Conservation (phyloP, 176 grass and related monocot genomes). For the Eragrostis nindensis region DNA sequence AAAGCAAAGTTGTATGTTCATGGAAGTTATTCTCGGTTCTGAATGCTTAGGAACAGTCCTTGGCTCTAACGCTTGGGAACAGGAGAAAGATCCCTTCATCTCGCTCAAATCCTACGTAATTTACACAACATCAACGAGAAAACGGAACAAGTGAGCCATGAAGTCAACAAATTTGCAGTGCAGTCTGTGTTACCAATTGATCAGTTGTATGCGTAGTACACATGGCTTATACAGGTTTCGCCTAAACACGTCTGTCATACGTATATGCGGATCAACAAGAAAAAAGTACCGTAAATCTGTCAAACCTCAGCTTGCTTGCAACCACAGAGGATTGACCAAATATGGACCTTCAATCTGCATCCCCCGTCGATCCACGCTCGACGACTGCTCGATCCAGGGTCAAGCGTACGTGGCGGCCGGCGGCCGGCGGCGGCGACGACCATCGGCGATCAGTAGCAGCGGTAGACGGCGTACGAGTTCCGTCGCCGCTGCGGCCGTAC, state of each 20-base stretch:
- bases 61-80: not conserved
- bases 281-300: not conserved
- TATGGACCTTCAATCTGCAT: conserved; percentile 20
- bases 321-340: conserved; percentile 21
- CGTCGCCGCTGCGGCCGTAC: conserved; percentile 54
- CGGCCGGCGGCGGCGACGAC: not conserved
- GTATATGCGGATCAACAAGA: not conserved
- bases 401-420: not conserved
- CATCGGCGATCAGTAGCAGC: conserved; percentile 35
- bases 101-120: not conserved
- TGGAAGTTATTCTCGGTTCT: not conserved
- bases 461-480: conserved; percentile 53
- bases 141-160: not conserved
- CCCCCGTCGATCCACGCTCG: not conserved
- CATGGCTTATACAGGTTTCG: not conserved
- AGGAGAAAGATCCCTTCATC: not conserved
- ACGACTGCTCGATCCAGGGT: not conserved
- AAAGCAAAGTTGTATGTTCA: not conserved
- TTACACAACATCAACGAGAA: not conserved
- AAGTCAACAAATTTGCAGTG: not conserved
- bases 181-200: conserved; percentile 1
- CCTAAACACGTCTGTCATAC: not conserved
- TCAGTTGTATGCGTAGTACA: conserved; percentile 10
- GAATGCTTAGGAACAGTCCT: not conserved
- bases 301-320: conserved; percentile 10